Evolutionary conservation across 2,329 filamentous ascomycete genomes (phyloP), one percentile per base, ranked within the genome.

Genomic region (Claviceps pusilla): DNA sequence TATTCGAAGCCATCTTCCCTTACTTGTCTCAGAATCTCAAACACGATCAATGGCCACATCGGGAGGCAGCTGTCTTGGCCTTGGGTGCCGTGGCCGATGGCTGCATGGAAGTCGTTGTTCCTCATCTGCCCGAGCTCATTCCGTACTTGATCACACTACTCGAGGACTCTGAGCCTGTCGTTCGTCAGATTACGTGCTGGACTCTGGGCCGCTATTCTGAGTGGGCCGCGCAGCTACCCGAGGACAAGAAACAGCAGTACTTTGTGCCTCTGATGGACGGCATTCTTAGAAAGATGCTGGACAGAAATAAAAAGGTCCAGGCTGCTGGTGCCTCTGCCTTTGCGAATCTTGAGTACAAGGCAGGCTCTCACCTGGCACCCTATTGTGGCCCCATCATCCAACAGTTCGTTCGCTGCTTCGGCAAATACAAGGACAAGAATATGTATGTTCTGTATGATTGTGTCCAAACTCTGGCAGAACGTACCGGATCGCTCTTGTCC

Each of bases 361-460:
- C 93, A 0, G 88, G 88, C 56, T 82, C 82, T 58, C 78, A 84
- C 57, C 73, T 98, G 46, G 82, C 84, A 59, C 88, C 88, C 0
- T 98, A 96, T 71, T 90, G 88, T 63, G 79, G 84, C 33, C 87
- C 90, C 31, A 97, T 98, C 62, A 81, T 97, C 53, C 84, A 84
- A 57, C 93, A 97, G 66, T 97, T 91, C 64, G 89, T 96, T 52
- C 77, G 79, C 57, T 98, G 93, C 69, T 98, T 98, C 70, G 79
- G 76, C 53, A 89, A 87, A 70, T 98, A 97, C 80, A 97, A 98
- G 76, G 91, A 97, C 69, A 85, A 89, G 64, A 98, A 98, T 73
- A 96, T 97, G 82, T 96, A 94, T 73, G 94, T 97, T 54, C 80
- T 98, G 39, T 98, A 98, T 72, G 93, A 98, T 71, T 97, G 93